These are phyloP conservation scores for Metarhizium guizhouense DNA, from an alignment of 2,329 filamentous ascomycete species.

Conservation along the genomic window DNA sequence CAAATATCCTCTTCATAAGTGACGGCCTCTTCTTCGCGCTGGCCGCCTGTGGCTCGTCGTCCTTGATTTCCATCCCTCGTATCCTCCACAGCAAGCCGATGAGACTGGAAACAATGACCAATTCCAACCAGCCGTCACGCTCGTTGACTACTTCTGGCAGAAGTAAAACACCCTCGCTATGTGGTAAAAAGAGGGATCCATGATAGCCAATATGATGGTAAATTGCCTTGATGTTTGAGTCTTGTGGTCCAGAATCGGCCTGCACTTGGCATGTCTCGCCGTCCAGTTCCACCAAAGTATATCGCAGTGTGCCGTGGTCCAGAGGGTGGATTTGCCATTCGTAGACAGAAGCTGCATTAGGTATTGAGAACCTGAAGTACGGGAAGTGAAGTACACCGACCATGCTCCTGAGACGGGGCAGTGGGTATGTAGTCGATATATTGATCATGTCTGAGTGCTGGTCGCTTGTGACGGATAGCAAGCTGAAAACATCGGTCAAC, in stretches of 20 bases:
- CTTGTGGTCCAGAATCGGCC: too few species aligned
- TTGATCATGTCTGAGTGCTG: neutral
- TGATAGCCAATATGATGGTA: too few species aligned
- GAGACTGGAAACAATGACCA: conserved; percentile 2
- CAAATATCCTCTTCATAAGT: neutral
- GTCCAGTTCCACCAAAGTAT: neutral
- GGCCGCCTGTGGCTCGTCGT: neutral
- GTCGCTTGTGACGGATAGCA: neutral
- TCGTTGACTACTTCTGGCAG: neutral
- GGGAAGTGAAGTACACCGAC: conserved; percentile 1
- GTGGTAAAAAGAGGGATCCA: neutral
- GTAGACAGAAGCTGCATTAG: neutral
- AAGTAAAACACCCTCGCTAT: conserved; percentile 5
- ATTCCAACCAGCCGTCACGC: neutral
- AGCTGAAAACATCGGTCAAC: conserved; percentile 3
- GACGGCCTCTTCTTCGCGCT: neutral
- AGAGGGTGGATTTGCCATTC: conserved; percentile 7
- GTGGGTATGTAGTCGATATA: conserved; percentile 1
- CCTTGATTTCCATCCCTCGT: neutral
- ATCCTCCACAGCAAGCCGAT: conserved; percentile 4
- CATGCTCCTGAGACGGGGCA: neutral
- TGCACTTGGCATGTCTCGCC: too few species aligned
- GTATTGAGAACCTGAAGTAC: conserved; percentile 3
- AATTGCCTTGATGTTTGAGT: too few species aligned
- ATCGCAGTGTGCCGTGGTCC: conserved; percentile 5